Evolutionary conservation across 192 early-diverging fungal genomes (phyloP).

Genomic region (Chytriomyces confervae): DNA sequence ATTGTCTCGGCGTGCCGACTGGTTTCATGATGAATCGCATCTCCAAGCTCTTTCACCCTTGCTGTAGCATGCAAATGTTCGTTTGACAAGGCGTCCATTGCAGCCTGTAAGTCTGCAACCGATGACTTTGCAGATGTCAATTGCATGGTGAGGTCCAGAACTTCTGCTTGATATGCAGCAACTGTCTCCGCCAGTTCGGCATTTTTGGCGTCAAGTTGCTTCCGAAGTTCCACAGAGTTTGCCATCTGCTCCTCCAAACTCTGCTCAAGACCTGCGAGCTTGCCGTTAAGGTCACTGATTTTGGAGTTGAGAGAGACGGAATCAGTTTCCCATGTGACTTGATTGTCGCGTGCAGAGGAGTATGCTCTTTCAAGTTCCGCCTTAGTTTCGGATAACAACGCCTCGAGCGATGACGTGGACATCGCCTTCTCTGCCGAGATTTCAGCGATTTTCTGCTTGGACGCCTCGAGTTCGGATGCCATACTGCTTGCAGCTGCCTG

Average conservation of each 20-base stretch:
- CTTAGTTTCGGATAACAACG: background rate
- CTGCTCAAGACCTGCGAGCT: background rate
- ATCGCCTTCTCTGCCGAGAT: background rate
- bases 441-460: background rate
- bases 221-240: background rate
- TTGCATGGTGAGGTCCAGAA: background rate
- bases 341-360: background rate
- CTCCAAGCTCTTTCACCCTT: background rate
- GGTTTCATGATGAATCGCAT: background rate
- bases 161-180: background rate
- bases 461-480: background rate
- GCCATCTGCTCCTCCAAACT: conserved; percentile 4
- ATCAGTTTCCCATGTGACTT: background rate
- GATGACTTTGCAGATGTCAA: background rate
- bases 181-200: background rate
- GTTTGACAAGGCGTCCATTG: background rate
- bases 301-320: background rate
- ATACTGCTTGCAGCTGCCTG: background rate
- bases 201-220: conserved; percentile 4
- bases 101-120: background rate
- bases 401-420: background rate
- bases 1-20: background rate
- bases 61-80: background rate
- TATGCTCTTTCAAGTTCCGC: background rate
- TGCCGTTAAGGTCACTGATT: conserved; percentile 8